Evolutionary conservation across 1,139 yeast genomes (phyloP), one percentile per base, ranked within the genome.

Genomic region (Casaregolazyma lundiana): DNA sequence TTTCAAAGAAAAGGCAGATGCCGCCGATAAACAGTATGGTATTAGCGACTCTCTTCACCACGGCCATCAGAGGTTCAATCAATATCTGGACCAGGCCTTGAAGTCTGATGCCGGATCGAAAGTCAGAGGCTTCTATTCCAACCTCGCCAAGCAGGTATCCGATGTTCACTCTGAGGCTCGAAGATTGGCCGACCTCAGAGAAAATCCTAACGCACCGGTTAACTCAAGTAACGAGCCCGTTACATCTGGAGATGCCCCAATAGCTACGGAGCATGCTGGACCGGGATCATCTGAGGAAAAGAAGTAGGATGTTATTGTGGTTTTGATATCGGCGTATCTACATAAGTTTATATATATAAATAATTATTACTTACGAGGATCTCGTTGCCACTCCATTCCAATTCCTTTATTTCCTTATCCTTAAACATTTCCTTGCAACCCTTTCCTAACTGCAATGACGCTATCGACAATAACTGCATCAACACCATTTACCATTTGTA

Each of bases 391-490:
- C 17, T 15, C 35, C 11, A 30, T n/a, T n/a, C 38, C 6, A 11
- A 4, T 16, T 20, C 39, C 39, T 7, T 19, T 8, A 36, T 11
- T 6, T 16, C 8, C n/a, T 38, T n/a, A 32, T 38, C 6, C 6
- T n/a, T n/a, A n/a, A n/a, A n/a, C n/a, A 26, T 26, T 26, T 6
- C 32, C 32, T 11, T 26, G 32, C 32, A 90, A 73, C 4, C 90
- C 96, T 58, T 84, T 85, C 61, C 97, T 76, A 11, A 90, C 95
- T 0, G 97, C 97, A 62, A 90, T 72, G 2, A 92, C 97, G 51
- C 89, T 84, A 65, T 92, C 97, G 4, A 88, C 97, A 68, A 92
- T 92, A 17, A 92, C 97, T 0, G 98, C 98, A 70, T 92, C 97
- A 6, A 92, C 96, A 11, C 97, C 97, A 8, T 95, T 92, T 55